phyloP scores from a whole-genome alignment of 2,329 filamentous ascomycete genomes.

The Cladosporium sp. region DNA sequence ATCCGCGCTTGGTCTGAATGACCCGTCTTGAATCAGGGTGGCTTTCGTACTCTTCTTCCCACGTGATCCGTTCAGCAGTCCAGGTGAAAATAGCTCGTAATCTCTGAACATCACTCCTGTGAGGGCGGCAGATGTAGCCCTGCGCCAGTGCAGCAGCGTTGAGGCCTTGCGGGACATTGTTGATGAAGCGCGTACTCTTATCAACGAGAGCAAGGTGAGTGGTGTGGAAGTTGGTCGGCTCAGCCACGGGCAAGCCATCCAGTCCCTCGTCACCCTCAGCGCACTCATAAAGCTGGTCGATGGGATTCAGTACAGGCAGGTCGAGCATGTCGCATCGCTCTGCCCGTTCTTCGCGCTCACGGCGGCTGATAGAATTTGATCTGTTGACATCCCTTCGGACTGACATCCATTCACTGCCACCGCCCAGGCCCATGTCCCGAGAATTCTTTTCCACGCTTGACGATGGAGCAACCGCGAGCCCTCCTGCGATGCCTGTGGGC shows the following conservation, averaged over 20 bases:
- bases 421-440: slow-evolving; percentile 69
- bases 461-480: slow-evolving; percentile 35
- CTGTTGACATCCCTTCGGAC: slow-evolving; percentile 93
- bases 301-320: slow-evolving; percentile 80
- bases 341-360: slow-evolving; percentile 78
- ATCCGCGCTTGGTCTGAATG: slow-evolving; percentile 79
- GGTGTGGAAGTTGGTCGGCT: slow-evolving; percentile 76
- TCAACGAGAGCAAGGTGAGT: slow-evolving; percentile 78
- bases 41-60: slow-evolving; percentile 95
- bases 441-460: slow-evolving; percentile 44
- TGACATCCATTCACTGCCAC: slow-evolving; percentile 87
- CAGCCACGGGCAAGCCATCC: slow-evolving; percentile 77
- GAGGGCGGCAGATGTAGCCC: slow-evolving; percentile 89
- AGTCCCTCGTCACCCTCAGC: slow-evolving; percentile 88
- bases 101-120: slow-evolving; percentile 89
- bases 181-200: slow-evolving; percentile 89
- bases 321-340: slow-evolving; percentile 96
- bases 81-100: slow-evolving; percentile 95
- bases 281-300: slow-evolving; percentile 82
- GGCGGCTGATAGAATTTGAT: slow-evolving; percentile 87
- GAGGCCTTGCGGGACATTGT: slow-evolving; percentile 73
- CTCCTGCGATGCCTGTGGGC: slow-evolving; percentile 57
- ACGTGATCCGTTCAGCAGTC: slow-evolving; percentile 90
- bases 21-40: slow-evolving; percentile 79
- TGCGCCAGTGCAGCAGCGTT: slow-evolving; percentile 82